These are phyloP conservation scores for Volvox africanus DNA, from an alignment of 139 green algal genomes.

Conservation along the genomic window DNA sequence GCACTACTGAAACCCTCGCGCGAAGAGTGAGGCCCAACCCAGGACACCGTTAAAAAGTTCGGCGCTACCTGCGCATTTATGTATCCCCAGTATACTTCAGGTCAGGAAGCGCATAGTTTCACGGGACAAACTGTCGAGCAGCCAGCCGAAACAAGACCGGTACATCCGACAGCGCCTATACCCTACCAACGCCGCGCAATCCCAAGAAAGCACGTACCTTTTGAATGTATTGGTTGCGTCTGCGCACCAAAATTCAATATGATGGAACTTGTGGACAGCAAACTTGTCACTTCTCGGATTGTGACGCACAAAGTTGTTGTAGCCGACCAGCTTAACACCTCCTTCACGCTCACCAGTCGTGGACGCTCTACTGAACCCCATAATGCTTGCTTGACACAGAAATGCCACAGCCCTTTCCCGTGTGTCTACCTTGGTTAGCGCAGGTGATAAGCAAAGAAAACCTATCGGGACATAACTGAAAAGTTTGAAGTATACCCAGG, in stretches of 20 bases:
- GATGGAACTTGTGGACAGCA: constrained; percentile 86
- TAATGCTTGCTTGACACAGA: not conserved
- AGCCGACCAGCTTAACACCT: constrained; percentile 66
- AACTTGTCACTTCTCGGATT: constrained; percentile 89
- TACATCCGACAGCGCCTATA: not conserved
- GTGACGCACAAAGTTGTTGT: constrained; percentile 73
- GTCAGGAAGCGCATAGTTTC: no score
- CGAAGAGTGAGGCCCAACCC: no score
- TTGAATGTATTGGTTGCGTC: constrained; percentile 92
- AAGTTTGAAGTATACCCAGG: not conserved
- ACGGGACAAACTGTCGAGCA: no score
- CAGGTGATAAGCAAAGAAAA: not conserved
- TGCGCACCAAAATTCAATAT: constrained; percentile 94
- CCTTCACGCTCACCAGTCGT: constrained; percentile 13
- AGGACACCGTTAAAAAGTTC: no score
- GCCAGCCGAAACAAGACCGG: no score
- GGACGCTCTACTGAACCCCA: constrained; percentile 37
- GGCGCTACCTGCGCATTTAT: no score
- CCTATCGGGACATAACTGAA: not conserved
- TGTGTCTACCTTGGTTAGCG: not conserved
- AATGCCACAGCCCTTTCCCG: no score
- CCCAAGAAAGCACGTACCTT: constrained; percentile 54
- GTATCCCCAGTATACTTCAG: no score
- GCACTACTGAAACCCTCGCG: no score
- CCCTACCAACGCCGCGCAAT: no score